Percentiles rank a stretch among this genome's conserved stretches.
phyloP scores from a whole-genome alignment of 1,284 basidiomycete genomes.

The Omphalotus olearius region DNA sequence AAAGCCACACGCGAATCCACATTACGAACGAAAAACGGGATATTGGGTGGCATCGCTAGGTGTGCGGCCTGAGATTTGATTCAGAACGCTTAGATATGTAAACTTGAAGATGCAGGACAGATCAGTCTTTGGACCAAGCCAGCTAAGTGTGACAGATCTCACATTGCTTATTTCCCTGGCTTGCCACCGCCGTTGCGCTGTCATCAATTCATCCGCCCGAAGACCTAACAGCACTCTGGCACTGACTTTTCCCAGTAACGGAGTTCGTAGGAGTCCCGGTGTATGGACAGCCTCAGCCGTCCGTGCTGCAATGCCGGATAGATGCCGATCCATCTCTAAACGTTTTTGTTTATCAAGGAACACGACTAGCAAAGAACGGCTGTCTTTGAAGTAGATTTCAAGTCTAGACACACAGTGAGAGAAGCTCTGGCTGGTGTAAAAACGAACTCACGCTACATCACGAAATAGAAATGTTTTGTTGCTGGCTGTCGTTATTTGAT shows the following conservation, averaged over 20 bases:
- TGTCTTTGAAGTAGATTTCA: conserved; percentile 90
- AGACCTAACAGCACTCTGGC: conserved; percentile 41
- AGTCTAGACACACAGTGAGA: conserved; percentile 27
- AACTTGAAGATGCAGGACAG: conserved; percentile 46
- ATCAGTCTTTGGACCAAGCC: conserved; percentile 7
- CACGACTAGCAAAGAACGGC: conserved; percentile 76
- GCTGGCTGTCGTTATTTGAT: conserved; percentile 74
- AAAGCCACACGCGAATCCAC: background rate
- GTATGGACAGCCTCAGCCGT: conserved; percentile 28
- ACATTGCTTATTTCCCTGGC: conserved; percentile 88
- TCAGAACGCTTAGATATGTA: conserved; percentile 82
- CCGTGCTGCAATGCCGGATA: conserved; percentile 44
- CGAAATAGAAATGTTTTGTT: conserved; percentile 86
- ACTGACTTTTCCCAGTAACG: conserved; percentile 47
- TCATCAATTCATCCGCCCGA: conserved; percentile 56
- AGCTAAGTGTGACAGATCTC: conserved; percentile 20
- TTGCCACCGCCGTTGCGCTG: conserved; percentile 79
- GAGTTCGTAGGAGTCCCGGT: conserved; percentile 47
- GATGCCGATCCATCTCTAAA: conserved; percentile 57
- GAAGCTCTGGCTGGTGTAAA: background rate
- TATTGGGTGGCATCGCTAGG: conserved; percentile 95
- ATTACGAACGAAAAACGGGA: conserved; percentile 81
- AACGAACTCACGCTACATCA: conserved; percentile 72
- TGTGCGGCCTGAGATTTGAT: conserved; percentile 88
- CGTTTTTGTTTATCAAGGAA: conserved; percentile 70